Base-by-base conservation (phyloP, 495 filamentous ascomycete genomes). In the Lophiotrema nucula region DNA sequence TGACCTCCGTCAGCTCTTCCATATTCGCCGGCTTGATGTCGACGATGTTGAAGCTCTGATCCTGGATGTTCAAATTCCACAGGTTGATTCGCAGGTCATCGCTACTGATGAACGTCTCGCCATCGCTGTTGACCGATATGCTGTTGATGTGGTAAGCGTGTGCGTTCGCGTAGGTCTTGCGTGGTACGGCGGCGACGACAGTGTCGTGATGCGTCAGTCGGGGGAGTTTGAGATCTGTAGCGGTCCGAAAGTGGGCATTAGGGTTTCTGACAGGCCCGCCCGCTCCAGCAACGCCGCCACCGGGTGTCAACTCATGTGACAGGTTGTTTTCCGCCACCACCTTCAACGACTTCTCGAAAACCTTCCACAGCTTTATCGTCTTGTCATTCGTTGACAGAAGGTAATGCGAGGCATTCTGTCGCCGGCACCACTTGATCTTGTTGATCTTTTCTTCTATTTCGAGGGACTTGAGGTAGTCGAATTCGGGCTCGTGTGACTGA, bases 401-500 rank as follows among this genome's bases (percentile, higher is more conserved):
- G 73, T 96, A 98, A 76, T 98, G 93, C 31, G 93, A 96, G 58
- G 93, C 88, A 79, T 98, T 98, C 73, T 96, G 91, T 74, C 93
- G 84, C 67, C 88, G 85, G 73, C 93, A 98, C 93, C 93, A 98
- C 77, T 97, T 98, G 74, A 98, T 98, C 79, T 98, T 98, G 81
- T 98, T 98, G 81, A 98, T 98, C 79, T 98, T 98, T 76, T 98
- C 93, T 81, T 98, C 93, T 65, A 98, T 98, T 77, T 98, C 93
- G 56, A 98, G 81, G 19, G 93, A 98, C 77, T 98, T 98, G 53
- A 98, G 83, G 73, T 98, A 98, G 70, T 98, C 93, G 73, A 98
- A 98, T 73, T 98, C 93, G 19, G 93, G 93, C 72, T 98, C 93
- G 74, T 98, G 93, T 50, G 93, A 98, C 80, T 98, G 93, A 60